Evolutionary conservation across 108 stramenopile genomes (phyloP), one percentile per base, ranked within the genome.

Genomic region (Nannochloropsis gaditana): DNA sequence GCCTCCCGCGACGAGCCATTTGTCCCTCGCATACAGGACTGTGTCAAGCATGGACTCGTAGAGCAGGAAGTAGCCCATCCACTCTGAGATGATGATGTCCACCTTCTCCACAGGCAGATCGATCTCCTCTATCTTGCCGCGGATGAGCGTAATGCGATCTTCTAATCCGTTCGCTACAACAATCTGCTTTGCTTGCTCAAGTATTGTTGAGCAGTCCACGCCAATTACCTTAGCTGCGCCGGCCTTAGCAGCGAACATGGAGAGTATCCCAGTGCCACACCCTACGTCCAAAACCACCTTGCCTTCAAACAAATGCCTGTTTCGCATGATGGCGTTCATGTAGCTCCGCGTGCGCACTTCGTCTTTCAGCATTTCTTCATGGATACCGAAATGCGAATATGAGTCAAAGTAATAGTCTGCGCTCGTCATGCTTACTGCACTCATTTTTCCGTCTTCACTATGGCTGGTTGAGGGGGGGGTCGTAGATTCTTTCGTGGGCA

Each of bases 11-110:
- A 92, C 85, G 17, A 90, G 89, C 88, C 89, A 90, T 43, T 86
- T 44, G 90, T 89, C 90, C 10, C 90, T 11, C 17, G 42, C 42
- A 42, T 47, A 83, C 45, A 91, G 81, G 41, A 87, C 86, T 5
- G 86, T 43, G n/a, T 84, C 84, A 9, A 90, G 82, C 91, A 90
- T 90, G 42, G 84, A 84, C 79, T 91, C 89, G 90, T 99, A 98
- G 21, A 98, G 85, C 45, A 98, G 87, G 84, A 96, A 96, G 91
- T 98, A 98, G 44, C 99, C 99, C 96, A 99, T 99, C 97, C 97
- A 98, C 92, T 99, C 99, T 43, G 95, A 95, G 9, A 99, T 92
- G 82, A 99, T 97, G 43, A 98, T 93, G 90, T 99, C 99, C 21
- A 97, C 96, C n/a, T 92, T 83, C 3, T 81, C 80, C 9, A 50